Percentiles rank a stretch among this genome's conserved stretches.
phyloP scores from a whole-genome alignment of 2,329 filamentous ascomycete genomes.

The Escovopsis sp. region DNA sequence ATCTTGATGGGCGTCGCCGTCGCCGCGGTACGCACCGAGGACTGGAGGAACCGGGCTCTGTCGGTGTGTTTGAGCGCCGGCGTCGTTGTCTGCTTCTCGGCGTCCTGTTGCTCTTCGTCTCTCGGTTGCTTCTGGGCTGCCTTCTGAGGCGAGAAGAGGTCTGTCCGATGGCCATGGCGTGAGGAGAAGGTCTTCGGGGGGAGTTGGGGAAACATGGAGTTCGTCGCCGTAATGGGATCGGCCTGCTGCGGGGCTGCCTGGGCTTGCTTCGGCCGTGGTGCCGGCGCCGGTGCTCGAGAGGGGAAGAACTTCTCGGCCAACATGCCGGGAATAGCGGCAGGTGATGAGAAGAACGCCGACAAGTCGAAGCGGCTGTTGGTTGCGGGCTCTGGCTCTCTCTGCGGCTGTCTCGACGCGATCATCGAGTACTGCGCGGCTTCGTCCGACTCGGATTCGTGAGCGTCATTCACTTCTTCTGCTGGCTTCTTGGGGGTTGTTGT shows the following conservation, averaged over 20 bases:
- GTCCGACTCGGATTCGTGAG: background rate
- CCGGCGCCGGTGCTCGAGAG: constrained; percentile 10
- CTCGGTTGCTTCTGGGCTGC: background rate
- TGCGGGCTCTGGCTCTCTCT: constrained; percentile 10
- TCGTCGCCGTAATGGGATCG: constrained; percentile 17
- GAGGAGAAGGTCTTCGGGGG: constrained; percentile 19
- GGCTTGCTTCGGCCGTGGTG: constrained; percentile 3
- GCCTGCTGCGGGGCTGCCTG: constrained; percentile 5
- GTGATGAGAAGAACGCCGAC: constrained; percentile 44
- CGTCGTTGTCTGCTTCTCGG: constrained; percentile 35
- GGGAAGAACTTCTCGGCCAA: constrained; percentile 18
- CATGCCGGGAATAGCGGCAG: constrained; percentile 25
- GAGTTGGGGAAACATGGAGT: constrained; percentile 25
- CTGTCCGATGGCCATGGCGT: constrained; percentile 16
- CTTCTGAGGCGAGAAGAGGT: constrained; percentile 22
- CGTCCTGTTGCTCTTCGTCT: constrained; percentile 15
- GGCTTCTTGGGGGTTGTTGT: constrained; percentile 2
- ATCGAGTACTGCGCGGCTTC: constrained; percentile 30
- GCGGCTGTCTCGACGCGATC: constrained; percentile 12
- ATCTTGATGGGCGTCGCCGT: constrained; percentile 21
- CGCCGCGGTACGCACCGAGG: constrained; percentile 13
- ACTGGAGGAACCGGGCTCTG: constrained; percentile 24
- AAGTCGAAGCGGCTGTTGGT: constrained; percentile 30
- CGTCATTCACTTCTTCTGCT: too few relatives aligned
- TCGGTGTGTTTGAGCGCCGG: constrained; percentile 24